Base-by-base conservation (phyloP, 106 monocot species). In the Dioscorea dumetorum region DNA sequence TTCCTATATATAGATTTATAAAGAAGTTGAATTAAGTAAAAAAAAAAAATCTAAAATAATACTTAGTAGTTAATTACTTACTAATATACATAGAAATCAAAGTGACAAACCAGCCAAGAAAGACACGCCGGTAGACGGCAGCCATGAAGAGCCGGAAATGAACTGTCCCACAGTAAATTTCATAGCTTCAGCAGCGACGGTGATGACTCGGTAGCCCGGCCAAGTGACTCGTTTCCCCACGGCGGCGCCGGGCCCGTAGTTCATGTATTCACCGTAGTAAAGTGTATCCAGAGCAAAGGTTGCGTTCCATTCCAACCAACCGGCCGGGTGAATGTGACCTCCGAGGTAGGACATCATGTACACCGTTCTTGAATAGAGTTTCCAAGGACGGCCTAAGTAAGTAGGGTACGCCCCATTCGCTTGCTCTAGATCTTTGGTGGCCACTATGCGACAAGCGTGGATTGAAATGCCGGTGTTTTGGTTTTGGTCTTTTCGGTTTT, bases 391-490 rank as follows among this genome's bases (percentile, higher is more conserved):
- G 48, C 94, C 94, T 4, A 94, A 71, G 69, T 78, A 94, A 1
- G 94, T 94, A 28, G 66, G 71, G 57, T 61, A 83, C 21, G 18
- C 49, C 49, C 21, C 24, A 56, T 63, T 75, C 0, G 62, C 79
- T n/a, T 28, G 63, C 49, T 41, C 77, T n/a, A 95, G 83, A 16
- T 95, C 91, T 24, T 60, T n/a, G 6, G 85, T 58, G 14, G 91
- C 74, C 16, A 81, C 57, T 18, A 95, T 71, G 23, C 72, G 68
- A 64, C 88, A 85, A 4, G 50, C 78, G 68, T 95, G 94, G 77
- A 95, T 81, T 4, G 94, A 95, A 33, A 91, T 95, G n/a, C 94
- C 94, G n/a, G 94, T 91, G 88, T 91, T 91, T 80, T 95, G 94
- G 68, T 91, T 85, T 4, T 85, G 88, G 73, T 94, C 84, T 61